Percentiles rank a stretch among this genome's conserved stretches.
Conservation (phyloP, 192 early-diverging fungal species). For the Mortierella alpina region DNA sequence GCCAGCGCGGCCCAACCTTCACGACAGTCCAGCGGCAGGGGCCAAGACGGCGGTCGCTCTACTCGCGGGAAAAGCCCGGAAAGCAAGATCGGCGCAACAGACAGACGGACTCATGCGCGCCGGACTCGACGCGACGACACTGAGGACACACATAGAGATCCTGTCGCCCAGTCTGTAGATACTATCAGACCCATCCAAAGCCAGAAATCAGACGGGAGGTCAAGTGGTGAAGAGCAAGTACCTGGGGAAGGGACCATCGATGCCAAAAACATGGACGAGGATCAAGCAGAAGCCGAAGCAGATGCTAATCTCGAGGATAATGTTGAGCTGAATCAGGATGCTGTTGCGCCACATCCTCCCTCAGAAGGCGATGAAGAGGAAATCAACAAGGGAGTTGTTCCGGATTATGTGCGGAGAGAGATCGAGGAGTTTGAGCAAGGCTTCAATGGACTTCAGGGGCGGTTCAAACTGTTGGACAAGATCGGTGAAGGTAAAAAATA, state of each 20-base stretch:
- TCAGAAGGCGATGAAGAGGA: not conserved
- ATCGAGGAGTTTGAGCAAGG: slow-evolving; percentile 65
- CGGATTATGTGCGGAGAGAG: slow-evolving; percentile 62
- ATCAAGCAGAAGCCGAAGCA: not conserved
- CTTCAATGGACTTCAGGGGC: slow-evolving; percentile 65
- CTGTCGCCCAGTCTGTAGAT: too few species aligned
- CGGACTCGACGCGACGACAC: too few species aligned
- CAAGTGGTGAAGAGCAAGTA: not conserved
- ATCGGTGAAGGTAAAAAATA: slow-evolving; percentile 78
- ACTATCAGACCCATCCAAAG: too few species aligned
- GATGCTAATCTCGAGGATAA: not conserved
- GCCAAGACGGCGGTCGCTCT: too few species aligned
- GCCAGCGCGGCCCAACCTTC: too few species aligned
- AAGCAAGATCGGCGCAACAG: too few species aligned
- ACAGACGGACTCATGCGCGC: too few species aligned
- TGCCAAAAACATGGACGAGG: not conserved
- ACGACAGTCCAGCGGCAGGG: too few species aligned
- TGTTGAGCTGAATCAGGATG: not conserved
- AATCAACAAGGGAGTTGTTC: not conserved
- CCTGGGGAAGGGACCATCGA: not conserved
- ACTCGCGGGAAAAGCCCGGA: too few species aligned
- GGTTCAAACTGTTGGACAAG: slow-evolving; percentile 78
- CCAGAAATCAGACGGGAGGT: too few species aligned
- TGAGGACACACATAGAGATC: too few species aligned
- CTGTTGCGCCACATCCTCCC: not conserved